phyloP scores from a whole-genome alignment of 1,284 basidiomycete genomes.

The Tausonia pullulans region DNA sequence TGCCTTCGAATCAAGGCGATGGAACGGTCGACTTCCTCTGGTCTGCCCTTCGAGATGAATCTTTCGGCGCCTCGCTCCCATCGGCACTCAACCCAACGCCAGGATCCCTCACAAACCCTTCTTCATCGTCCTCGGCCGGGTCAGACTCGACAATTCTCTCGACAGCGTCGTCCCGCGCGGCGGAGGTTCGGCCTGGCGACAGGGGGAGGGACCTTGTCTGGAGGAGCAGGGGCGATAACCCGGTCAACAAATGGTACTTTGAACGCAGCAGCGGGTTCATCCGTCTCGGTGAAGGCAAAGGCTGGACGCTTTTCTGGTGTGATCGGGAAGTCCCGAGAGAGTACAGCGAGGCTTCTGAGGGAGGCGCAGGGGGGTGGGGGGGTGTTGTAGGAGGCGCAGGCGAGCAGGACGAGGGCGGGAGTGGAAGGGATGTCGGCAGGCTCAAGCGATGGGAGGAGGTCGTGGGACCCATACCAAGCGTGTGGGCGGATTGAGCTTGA shows the following conservation, averaged over 20 bases:
- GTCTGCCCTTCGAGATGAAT: constrained; percentile 97
- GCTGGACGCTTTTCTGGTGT: constrained; percentile 95
- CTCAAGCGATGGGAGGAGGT: constrained; percentile 62
- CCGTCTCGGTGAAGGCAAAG: constrained; percentile 47
- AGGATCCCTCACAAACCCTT: constrained; percentile 67
- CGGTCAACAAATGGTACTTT: constrained; percentile 99
- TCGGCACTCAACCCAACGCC: constrained; percentile 88
- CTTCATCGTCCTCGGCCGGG: background rate
- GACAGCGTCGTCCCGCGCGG: constrained; percentile 40
- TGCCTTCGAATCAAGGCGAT: constrained; percentile 80
- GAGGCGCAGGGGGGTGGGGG: constrained; percentile 38
- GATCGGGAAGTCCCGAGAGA: constrained; percentile 57
- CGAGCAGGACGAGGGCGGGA: constrained; percentile 66
- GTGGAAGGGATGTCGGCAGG: constrained; percentile 30
- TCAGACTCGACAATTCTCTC: background rate
- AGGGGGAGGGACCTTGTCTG: constrained; percentile 90
- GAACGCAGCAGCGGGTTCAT: constrained; percentile 88
- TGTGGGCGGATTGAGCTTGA: constrained; percentile 50
- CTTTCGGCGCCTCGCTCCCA: constrained; percentile 86
- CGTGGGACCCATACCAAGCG: constrained; percentile 64
- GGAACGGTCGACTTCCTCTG: constrained; percentile 99
- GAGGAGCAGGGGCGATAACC: constrained; percentile 84
- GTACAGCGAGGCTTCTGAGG: constrained; percentile 27
- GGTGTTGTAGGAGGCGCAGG: constrained; percentile 55
- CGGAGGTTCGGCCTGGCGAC: too few relatives aligned